Conservation (phyloP, 768 basidiomycete species). For the Floccularia luteovirens region DNA sequence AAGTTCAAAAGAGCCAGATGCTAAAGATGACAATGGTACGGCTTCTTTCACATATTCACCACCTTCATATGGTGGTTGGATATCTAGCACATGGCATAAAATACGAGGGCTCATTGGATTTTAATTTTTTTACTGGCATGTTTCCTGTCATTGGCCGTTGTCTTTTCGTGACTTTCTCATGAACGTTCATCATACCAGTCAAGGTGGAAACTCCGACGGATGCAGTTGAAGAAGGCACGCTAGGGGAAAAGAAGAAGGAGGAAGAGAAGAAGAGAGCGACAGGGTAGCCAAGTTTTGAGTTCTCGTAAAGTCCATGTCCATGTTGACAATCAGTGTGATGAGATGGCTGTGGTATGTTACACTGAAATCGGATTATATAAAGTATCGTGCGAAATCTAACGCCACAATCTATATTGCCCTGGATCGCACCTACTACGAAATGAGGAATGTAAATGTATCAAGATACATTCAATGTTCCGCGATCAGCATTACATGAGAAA, state of each 20-base stretch:
- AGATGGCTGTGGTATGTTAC: background rate
- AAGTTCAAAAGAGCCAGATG: constrained; percentile 14
- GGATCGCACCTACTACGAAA: background rate
- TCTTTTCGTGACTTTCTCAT: constrained; percentile 15
- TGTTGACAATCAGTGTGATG: background rate
- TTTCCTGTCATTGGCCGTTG: constrained; percentile 25
- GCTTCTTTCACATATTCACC: constrained; percentile 52
- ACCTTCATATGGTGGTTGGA: constrained; percentile 56
- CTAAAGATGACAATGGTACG: constrained; percentile 65
- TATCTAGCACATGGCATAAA: constrained; percentile 61
- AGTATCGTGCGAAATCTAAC: constrained; percentile 6
- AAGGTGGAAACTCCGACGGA: constrained; percentile 14
- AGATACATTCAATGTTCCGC: background rate
- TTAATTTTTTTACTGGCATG: constrained; percentile 56
- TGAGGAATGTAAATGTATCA: background rate
- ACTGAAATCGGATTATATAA: constrained; percentile 1
- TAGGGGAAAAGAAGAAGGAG: constrained; percentile 32
- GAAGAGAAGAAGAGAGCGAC: constrained; percentile 45
- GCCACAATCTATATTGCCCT: constrained; percentile 10
- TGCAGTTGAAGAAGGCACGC: constrained; percentile 17
- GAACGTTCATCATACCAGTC: constrained; percentile 17
- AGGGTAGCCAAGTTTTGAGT: constrained; percentile 19
- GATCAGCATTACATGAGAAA: constrained; percentile 9
- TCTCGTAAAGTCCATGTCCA: constrained; percentile 1
- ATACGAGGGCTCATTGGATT: constrained; percentile 63